These are phyloP conservation scores for Fusarium domesticum DNA, from an alignment of 2,329 filamentous ascomycete genomes.

Conservation along the genomic window DNA sequence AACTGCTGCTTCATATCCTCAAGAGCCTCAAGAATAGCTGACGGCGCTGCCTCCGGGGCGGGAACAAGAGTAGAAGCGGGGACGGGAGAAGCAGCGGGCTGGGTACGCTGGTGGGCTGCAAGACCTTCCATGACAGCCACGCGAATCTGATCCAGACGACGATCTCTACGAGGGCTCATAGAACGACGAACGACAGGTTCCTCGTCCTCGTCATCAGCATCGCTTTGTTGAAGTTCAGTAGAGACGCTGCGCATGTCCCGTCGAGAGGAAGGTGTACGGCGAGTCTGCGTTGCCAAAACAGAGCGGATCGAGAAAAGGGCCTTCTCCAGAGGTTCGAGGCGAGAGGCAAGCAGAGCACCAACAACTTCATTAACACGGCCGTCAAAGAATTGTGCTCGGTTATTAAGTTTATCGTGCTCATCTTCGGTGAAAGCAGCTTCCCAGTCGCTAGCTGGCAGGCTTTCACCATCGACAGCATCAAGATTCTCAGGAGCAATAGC, in stretches of 20 bases:
- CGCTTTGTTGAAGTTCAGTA: slow-evolving; percentile 72
- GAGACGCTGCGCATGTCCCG: slow-evolving; percentile 65
- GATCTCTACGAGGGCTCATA: slow-evolving; percentile 74
- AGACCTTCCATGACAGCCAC: slow-evolving; percentile 71
- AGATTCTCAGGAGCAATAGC: slow-evolving; percentile 52
- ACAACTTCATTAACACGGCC: slow-evolving; percentile 85
- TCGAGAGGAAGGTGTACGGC: slow-evolving; percentile 53
- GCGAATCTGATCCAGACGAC: slow-evolving; percentile 79
- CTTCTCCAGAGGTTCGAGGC: slow-evolving; percentile 77
- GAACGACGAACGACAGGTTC: slow-evolving; percentile 63
- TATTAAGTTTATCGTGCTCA: slow-evolving; percentile 78
- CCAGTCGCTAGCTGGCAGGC: slow-evolving; percentile 82
- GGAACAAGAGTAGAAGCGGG: slow-evolving; percentile 8
- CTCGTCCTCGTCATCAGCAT: slow-evolving; percentile 93
- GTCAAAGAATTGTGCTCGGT: slow-evolving; percentile 85
- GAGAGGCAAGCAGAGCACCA: slow-evolving; percentile 69
- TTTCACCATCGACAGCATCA: slow-evolving; percentile 44
- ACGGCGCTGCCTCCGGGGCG: slow-evolving; percentile 21
- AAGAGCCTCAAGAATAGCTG: slow-evolving; percentile 63
- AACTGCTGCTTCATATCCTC: slow-evolving; percentile 57
- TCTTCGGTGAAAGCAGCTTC: slow-evolving; percentile 79
- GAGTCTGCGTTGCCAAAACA: slow-evolving; percentile 58
- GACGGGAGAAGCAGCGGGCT: slow-evolving; percentile 30
- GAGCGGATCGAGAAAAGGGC: slow-evolving; percentile 74
- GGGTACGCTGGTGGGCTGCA: slow-evolving; percentile 49